Conservation (phyloP, 1,284 basidiomycete species). For the Agaricales sp. region DNA sequence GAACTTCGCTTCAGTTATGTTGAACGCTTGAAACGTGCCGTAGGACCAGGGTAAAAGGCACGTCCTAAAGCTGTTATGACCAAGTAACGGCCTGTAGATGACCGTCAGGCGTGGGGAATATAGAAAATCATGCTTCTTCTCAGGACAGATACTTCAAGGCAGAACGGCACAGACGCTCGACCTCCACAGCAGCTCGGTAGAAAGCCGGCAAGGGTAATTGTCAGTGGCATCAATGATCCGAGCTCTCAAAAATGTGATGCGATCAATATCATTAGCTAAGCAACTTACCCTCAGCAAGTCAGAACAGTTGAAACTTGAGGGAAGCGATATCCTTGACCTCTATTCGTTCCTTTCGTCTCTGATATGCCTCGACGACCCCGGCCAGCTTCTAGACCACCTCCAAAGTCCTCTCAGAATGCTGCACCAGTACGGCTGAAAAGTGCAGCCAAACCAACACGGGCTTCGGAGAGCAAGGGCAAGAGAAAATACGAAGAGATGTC, state of each 20-base stretch:
- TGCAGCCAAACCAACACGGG: not conserved
- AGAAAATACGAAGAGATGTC: not conserved
- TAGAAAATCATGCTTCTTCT: not conserved
- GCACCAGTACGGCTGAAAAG: not conserved
- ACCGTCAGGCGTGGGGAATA: not conserved
- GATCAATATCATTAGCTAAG: not conserved
- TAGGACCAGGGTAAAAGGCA: not conserved
- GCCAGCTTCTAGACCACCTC: not conserved
- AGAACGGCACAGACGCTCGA: not conserved
- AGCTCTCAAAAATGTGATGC: not conserved
- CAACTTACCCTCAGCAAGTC: not conserved
- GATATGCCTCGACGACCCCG: not conserved
- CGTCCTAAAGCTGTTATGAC: not conserved
- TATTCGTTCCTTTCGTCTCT: too few relatives aligned
- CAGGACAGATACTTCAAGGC: not conserved
- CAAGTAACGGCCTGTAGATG: slow-evolving; percentile 3
- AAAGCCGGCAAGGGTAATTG: too few relatives aligned
- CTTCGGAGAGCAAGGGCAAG: not conserved
- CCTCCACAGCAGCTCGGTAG: not conserved
- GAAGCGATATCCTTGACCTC: too few relatives aligned
- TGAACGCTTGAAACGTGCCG: not conserved
- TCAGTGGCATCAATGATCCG: too few relatives aligned
- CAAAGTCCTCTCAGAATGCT: not conserved
- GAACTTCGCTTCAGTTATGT: not conserved
- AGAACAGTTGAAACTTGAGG: too few relatives aligned